Percentiles rank a stretch among this genome's conserved stretches.
Conservation (phyloP, 2,329 filamentous ascomycete genomes). For the Cladosporium halotolerans region DNA sequence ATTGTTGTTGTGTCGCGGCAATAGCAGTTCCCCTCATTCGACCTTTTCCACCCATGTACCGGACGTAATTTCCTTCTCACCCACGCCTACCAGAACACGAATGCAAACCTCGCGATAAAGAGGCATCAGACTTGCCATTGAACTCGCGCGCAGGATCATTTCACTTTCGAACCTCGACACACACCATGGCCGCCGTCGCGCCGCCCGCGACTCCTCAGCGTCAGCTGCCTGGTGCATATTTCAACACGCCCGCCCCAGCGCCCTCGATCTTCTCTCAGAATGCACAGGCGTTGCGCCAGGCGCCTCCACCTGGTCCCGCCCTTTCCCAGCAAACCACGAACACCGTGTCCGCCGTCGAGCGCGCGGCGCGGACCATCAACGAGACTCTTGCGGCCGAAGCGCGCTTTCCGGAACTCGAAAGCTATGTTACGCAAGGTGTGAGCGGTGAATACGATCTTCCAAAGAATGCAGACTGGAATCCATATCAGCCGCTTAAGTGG, state of each 20-base stretch:
- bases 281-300: slow-evolving; percentile 24
- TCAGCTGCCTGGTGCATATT: slow-evolving; percentile 67
- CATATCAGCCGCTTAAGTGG: slow-evolving; percentile 79
- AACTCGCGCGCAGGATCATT: background rate
- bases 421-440: slow-evolving; percentile 74
- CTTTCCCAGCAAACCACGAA: slow-evolving; percentile 14
- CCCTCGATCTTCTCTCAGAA: slow-evolving; percentile 29
- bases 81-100: background rate
- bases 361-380: slow-evolving; percentile 79
- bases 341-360: slow-evolving; percentile 60
- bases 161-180: background rate
- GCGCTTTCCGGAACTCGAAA: slow-evolving; percentile 81
- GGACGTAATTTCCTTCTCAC: background rate
- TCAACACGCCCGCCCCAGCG: slow-evolving; percentile 62
- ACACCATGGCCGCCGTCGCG: slow-evolving; percentile 20
- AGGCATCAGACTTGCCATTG: background rate
- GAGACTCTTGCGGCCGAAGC: slow-evolving; percentile 68
- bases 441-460: slow-evolving; percentile 89
- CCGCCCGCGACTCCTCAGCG: slow-evolving; percentile 56
- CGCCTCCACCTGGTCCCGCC: slow-evolving; percentile 16
- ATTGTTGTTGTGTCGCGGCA: background rate
- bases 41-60: background rate
- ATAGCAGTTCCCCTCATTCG: background rate
- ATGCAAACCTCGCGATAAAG: slow-evolving; percentile 4
- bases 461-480: slow-evolving; percentile 64